Evolutionary conservation across 2,329 filamentous ascomycete genomes (phyloP), one percentile per base, ranked within the genome.

Genomic region (Colletotrichum noveboracense): DNA sequence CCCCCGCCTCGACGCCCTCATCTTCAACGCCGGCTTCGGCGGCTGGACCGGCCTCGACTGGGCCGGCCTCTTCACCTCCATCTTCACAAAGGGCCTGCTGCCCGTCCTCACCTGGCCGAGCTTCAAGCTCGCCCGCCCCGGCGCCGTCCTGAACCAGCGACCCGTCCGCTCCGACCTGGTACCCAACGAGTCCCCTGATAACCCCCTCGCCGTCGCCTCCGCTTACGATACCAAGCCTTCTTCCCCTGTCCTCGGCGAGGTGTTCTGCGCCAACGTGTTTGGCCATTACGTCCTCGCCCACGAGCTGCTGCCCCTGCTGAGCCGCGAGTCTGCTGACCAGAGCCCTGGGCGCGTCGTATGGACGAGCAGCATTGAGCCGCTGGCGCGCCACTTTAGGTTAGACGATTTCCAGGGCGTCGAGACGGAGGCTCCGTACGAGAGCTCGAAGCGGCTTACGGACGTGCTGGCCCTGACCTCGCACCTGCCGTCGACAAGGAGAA

Each of bases 261-360:
- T 98, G 21, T 99, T 98, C 83, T 94, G 93, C 82, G 94, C 96
- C 66, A 98, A 98, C 82, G 90, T 98, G 34, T 98, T 99, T 82
- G 97, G 97, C 0, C 97, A 99, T 86, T 98, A 99, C 83, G 86
- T 98, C 81, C 91, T 99, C 28, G 91, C 92, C 18, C 96, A 98
- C 83, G 92, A 93, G 81, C 89, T 98, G 13, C 89, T 94, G 78
- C 94, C 95, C 0, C 87, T 98, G 13, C 89, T 99, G 79, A 86
- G 87, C 80, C 87, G 91, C 66, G 81, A 81, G 18, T 80, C 84
- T 18, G 78, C 84, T 72, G 77, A 84, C 52, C 81, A 87, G 6
- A 72, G 85, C 2, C 86, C 87, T 0, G 94, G 92, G 10, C 92
- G 95, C 66, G 90, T 99, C 68, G 90, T 98, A 77, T 98, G 96